phyloP scores from a whole-genome alignment of 2,329 filamentous ascomycete species.

The Colletotrichum navitas region DNA sequence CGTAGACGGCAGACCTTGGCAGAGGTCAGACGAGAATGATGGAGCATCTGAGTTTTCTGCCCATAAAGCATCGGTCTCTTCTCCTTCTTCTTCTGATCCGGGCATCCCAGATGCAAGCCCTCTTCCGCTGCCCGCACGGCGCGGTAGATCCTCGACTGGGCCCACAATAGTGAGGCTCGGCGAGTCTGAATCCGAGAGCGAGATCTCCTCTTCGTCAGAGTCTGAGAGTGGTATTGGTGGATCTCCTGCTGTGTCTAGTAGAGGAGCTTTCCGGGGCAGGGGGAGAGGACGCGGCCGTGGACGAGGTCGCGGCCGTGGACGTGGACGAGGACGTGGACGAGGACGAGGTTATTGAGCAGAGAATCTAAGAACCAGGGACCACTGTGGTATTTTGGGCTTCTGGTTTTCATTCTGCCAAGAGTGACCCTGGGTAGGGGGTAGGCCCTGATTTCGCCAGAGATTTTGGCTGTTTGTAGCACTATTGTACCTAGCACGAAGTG shows the following conservation, averaged over 20 bases:
- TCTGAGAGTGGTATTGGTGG: slow-evolving; percentile 36
- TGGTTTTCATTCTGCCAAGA: background rate
- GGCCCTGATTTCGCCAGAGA: background rate
- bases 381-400: background rate
- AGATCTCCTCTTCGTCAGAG: slow-evolving; percentile 29
- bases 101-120: slow-evolving; percentile 32
- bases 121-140: slow-evolving; percentile 20
- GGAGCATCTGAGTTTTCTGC: slow-evolving; percentile 17
- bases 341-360: slow-evolving; percentile 18
- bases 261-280: slow-evolving; percentile 12
- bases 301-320: slow-evolving; percentile 25
- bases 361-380: background rate
- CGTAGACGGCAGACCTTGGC: slow-evolving; percentile 2
- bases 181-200: slow-evolving; percentile 40
- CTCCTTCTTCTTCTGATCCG: slow-evolving; percentile 26
- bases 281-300: slow-evolving; percentile 24
- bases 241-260: background rate
- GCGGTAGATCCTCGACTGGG: slow-evolving; percentile 13
- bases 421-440: too few relatives aligned
- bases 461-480: background rate
- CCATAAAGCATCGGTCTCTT: slow-evolving; percentile 2
- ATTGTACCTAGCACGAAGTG: slow-evolving; percentile 6
- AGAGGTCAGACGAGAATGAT: slow-evolving; percentile 12
- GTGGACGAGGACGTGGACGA: slow-evolving; percentile 24
- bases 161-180: slow-evolving; percentile 40